phyloP scores from a whole-genome alignment of 768 basidiomycete species.

The Flagelloscypha sp. region DNA sequence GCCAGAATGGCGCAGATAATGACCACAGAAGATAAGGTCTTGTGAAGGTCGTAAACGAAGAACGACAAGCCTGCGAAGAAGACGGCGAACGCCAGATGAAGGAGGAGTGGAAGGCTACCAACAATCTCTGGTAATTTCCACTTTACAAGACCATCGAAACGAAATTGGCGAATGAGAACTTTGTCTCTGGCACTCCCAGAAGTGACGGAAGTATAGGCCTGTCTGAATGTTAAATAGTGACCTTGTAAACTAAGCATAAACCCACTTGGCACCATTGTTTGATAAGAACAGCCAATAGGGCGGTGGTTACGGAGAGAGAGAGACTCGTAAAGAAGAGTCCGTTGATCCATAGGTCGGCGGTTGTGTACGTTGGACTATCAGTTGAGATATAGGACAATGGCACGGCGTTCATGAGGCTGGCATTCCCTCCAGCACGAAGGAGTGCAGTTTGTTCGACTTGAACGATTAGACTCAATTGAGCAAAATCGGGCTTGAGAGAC shows the following conservation, averaged over 20 bases:
- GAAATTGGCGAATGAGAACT: slow-evolving; percentile 9
- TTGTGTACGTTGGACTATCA: no score
- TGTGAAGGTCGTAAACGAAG: no score
- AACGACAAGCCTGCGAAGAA: slow-evolving; percentile 9
- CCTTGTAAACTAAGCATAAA: no score
- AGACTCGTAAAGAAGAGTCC: slow-evolving; percentile 15
- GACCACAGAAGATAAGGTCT: no score
- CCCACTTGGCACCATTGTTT: no score
- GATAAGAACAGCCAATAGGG: slow-evolving; percentile 14
- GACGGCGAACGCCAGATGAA: slow-evolving; percentile 9
- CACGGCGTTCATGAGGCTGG: no score
- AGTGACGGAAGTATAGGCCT: slow-evolving; percentile 6
- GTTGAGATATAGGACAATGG: no score
- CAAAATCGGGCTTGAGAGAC: neutral
- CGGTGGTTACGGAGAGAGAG: slow-evolving; percentile 13
- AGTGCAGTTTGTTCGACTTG: no score
- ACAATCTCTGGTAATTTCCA: slow-evolving; percentile 13
- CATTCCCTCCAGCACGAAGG: no score
- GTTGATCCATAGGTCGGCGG: slow-evolving; percentile 10
- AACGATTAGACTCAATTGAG: no score
- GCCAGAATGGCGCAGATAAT: no score
- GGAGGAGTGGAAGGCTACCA: slow-evolving; percentile 11
- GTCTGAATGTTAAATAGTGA: no score
- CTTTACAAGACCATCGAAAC: slow-evolving; percentile 10
- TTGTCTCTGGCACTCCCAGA: slow-evolving; percentile 2